Evolutionary conservation across 2,329 filamentous ascomycete genomes (phyloP), one percentile per base, ranked within the genome.

Genomic region (Cladorrhinum sp.): DNA sequence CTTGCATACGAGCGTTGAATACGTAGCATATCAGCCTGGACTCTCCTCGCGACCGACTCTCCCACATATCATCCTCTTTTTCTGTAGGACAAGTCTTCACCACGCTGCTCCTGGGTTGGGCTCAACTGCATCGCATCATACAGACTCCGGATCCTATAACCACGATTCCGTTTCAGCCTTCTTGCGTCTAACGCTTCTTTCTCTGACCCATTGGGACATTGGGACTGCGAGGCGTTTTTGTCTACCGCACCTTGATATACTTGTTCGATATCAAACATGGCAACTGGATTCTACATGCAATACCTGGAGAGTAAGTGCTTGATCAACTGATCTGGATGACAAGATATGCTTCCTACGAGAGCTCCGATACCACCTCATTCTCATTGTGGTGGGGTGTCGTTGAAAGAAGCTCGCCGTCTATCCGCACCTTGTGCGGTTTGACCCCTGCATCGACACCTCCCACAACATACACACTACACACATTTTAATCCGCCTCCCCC

Each of bases 281-380:
- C 41, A 4, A 80, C 79, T 68, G 85, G 85, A 65, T 88, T 87
- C 71, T 88, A 88, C 71, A 88, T 88, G 81, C 86, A 89, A 70
- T 90, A 90, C 73, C 79, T 90, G 66, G 85, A 88, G 73, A 89
- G 87, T 90, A 87, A 85, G 87, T 88, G 41, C n/a, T 45, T 45
- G 68, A 53, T 68, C 62, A 59, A 70, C 68, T 69, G 65, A 59
- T 53, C 57, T 56, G 27, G 16, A 36, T 45, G 49, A 53, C 60
- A 55, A 50, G 23, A 36, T 55, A 6, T 38, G 32, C 54, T 55
- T 27, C 50, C 56, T 23, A 27, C 50, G 54, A 48, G 20, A 52
- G 50, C 54, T 50, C 54, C 38, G 45, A 63, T 63, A 54, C 58
- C 57, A 63, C 63, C 32, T 61, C 54, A 50, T 58, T 55, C 51